phyloP scores from a whole-genome alignment of 1,284 basidiomycete genomes.

The Pseudozyma sp. region DNA sequence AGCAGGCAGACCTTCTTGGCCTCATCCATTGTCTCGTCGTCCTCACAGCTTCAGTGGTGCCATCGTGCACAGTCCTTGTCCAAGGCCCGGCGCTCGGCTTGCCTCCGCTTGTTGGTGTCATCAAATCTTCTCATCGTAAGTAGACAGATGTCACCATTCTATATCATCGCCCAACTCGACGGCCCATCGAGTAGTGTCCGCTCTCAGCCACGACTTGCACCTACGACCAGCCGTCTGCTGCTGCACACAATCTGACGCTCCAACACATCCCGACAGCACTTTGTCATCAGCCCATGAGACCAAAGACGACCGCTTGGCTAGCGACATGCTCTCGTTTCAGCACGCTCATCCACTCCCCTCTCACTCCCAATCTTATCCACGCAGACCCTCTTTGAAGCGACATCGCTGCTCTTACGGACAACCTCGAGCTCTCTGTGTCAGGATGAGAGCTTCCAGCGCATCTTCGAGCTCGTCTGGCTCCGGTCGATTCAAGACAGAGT shows the following conservation, averaged over 20 bases:
- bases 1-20: not conserved
- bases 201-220: not conserved
- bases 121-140: no score
- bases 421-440: slow-evolving; percentile 23
- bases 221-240: not conserved
- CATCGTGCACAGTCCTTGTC: no score
- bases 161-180: not conserved
- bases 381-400: slow-evolving; percentile 31
- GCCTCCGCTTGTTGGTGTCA: no score
- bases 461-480: slow-evolving; percentile 14
- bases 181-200: not conserved
- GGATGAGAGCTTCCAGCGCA: slow-evolving; percentile 16
- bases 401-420: slow-evolving; percentile 20
- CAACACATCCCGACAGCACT: not conserved
- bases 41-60: no score
- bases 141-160: not conserved
- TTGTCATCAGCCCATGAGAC: not conserved
- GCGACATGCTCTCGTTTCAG: slow-evolving; percentile 31
- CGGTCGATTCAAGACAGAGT: slow-evolving; percentile 24
- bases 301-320: not conserved
- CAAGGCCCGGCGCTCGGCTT: no score
- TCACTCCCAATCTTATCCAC: slow-evolving; percentile 5
- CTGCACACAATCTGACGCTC: not conserved
- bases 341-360: slow-evolving; percentile 24
- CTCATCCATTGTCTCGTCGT: no score